A percentile compares a stretch with the other conserved stretches of the same genome.
phyloP scores from a whole-genome alignment of 768 basidiomycete genomes.

The Mycena latifolia region DNA sequence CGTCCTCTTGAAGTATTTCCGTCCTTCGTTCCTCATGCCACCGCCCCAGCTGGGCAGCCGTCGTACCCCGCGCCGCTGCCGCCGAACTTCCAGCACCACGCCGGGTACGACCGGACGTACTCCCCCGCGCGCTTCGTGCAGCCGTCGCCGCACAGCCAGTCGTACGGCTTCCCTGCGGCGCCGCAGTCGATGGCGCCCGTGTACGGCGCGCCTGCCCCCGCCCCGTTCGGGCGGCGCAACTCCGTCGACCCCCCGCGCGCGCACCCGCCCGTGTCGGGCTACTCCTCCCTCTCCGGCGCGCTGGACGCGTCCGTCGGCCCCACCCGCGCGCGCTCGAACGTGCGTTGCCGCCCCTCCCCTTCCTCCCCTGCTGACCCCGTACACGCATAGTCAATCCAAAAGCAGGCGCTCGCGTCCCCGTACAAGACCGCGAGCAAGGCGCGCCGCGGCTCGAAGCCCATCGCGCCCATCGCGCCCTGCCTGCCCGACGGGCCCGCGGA shows the following conservation, averaged over 20 bases:
- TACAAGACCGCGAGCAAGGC: slow-evolving; percentile 21
- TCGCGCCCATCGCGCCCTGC: slow-evolving; percentile 20
- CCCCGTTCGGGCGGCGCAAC: slow-evolving; percentile 30
- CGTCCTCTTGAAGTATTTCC: not conserved
- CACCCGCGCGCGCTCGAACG: slow-evolving; percentile 23
- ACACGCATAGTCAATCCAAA: slow-evolving; percentile 32
- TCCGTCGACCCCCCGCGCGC: slow-evolving; percentile 16
- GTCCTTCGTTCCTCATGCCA: slow-evolving; percentile 7
- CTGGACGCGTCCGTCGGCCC: slow-evolving; percentile 25
- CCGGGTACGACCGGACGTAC: slow-evolving; percentile 23
- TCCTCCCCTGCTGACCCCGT: not conserved
- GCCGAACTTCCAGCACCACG: slow-evolving; percentile 5
- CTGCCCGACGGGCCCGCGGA: slow-evolving; percentile 28
- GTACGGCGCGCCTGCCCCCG: slow-evolving; percentile 1
- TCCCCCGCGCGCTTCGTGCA: slow-evolving; percentile 31
- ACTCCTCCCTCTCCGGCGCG: slow-evolving; percentile 28
- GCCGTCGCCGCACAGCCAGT: slow-evolving; percentile 23
- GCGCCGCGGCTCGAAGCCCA: slow-evolving; percentile 29
- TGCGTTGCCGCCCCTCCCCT: not conserved
- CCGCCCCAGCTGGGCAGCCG: slow-evolving; percentile 24
- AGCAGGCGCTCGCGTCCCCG: slow-evolving; percentile 21
- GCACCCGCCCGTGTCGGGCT: slow-evolving; percentile 22
- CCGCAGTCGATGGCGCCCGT: slow-evolving; percentile 18
- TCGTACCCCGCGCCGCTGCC: slow-evolving; percentile 10
- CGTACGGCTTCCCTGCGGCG: slow-evolving; percentile 25